phyloP scores from a whole-genome alignment of 352 stramenopile species.

The Nothophytophthora sp. region DNA sequence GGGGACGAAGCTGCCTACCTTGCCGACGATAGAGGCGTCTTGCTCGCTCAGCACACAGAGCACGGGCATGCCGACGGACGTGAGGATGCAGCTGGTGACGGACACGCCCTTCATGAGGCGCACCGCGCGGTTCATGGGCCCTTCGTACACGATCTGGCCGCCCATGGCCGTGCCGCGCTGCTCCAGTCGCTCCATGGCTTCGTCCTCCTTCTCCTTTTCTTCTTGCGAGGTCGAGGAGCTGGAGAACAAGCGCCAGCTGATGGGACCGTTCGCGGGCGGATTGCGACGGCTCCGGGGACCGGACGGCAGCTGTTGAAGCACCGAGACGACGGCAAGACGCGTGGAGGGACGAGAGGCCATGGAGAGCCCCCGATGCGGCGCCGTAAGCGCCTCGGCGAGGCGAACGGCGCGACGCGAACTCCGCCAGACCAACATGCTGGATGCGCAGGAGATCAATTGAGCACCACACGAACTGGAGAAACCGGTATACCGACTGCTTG shows the following conservation, averaged over 20 bases:
- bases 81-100: slow-evolving; percentile 81
- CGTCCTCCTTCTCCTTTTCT: slow-evolving; percentile 3
- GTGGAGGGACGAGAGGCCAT: background rate
- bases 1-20: slow-evolving; percentile 31
- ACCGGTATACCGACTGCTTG: too few species aligned
- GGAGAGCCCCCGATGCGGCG: slow-evolving; percentile 6
- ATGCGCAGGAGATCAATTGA: too few species aligned
- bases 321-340: slow-evolving; percentile 4
- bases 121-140: slow-evolving; percentile 72
- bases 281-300: slow-evolving; percentile 4
- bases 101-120: slow-evolving; percentile 89
- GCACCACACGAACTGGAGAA: too few species aligned
- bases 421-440: slow-evolving; percentile 14
- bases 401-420: slow-evolving; percentile 10
- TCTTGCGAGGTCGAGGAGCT: slow-evolving; percentile 8
- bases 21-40: slow-evolving; percentile 70
- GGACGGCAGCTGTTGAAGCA: slow-evolving; percentile 15
- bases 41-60: slow-evolving; percentile 74
- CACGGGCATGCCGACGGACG: slow-evolving; percentile 77
- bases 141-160: slow-evolving; percentile 55
- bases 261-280: background rate
- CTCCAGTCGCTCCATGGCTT: background rate
- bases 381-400: slow-evolving; percentile 7
- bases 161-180: background rate
- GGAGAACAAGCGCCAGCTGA: slow-evolving; percentile 18